A percentile compares a stretch with the other conserved stretches of the same genome.
Evolutionary conservation across 1,139 yeast genomes (phyloP).

Genomic region (Arxiozyma bovina): DNA sequence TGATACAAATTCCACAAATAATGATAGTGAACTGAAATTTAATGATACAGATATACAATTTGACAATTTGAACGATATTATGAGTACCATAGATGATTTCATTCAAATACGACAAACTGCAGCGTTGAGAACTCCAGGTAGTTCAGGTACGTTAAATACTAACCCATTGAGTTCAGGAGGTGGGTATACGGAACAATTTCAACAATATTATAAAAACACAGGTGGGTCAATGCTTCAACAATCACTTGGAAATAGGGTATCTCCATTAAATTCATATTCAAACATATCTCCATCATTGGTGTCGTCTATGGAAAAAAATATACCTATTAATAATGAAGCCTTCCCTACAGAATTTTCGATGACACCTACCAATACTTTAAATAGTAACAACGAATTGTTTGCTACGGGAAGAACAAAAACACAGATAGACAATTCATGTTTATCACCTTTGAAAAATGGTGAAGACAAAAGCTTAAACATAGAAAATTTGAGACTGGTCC

Average conservation of each 20-base stretch:
- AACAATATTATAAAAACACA: conserved; percentile 19
- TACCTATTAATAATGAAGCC: conserved; percentile 14
- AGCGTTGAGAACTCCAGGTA: conserved; percentile 31
- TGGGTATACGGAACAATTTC: conserved; percentile 29
- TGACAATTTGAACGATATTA: conserved; percentile 23
- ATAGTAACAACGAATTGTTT: conserved; percentile 5
- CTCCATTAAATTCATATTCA: conserved; percentile 13
- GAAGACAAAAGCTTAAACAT: conserved; percentile 2
- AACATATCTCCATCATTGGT: conserved; percentile 13
- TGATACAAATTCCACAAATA: conserved; percentile 4
- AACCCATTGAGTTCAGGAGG: conserved; percentile 30
- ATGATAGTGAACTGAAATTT: not conserved
- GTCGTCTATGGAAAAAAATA: conserved; percentile 10
- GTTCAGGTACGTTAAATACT: conserved; percentile 21
- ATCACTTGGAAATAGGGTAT: not conserved
- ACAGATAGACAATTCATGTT: not conserved
- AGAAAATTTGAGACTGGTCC: not conserved
- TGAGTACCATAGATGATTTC: conserved; percentile 33
- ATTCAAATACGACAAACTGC: conserved; percentile 33
- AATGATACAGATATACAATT: not conserved
- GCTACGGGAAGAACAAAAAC: not conserved
- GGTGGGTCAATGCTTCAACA: not conserved
- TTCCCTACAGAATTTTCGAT: conserved; percentile 19
- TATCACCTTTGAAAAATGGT: conserved; percentile 9
- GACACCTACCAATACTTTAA: conserved; percentile 17